A percentile compares a stretch with the other conserved stretches of the same genome.
phyloP scores from a whole-genome alignment of 345 rosid genomes.

The Euphorbia tirucalli region DNA sequence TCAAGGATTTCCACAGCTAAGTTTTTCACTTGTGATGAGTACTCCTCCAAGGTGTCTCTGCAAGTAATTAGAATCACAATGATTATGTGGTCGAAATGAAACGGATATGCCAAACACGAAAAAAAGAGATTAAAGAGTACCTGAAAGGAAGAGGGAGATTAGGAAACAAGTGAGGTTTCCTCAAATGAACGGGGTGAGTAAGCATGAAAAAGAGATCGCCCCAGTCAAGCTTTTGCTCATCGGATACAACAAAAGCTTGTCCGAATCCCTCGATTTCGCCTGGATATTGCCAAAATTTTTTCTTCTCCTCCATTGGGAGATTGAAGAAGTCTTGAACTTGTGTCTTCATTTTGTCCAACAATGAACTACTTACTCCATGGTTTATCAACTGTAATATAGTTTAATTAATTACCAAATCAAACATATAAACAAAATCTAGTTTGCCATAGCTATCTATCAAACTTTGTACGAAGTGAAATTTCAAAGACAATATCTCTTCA shows the following conservation, averaged over 20 bases:
- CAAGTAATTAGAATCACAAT: too few species aligned
- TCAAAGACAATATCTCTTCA: too few species aligned
- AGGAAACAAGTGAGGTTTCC: background rate
- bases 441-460: too few species aligned
- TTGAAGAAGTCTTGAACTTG: background rate
- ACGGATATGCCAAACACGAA: too few species aligned
- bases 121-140: too few species aligned
- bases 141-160: conserved; percentile 7
- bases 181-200: background rate
- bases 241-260: background rate
- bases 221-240: background rate
- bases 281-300: background rate
- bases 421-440: too few species aligned
- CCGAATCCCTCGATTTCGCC: background rate
- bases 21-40: conserved; percentile 18
- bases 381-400: background rate
- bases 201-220: background rate
- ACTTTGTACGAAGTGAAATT: too few species aligned
- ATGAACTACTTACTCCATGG: background rate
- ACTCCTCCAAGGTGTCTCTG: conserved; percentile 24
- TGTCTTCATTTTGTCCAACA: background rate
- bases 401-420: too few species aligned
- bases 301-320: background rate
- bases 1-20: conserved; percentile 15
- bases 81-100: too few species aligned